Percentiles rank a stretch among this genome's conserved stretches.
Evolutionary conservation across 2,329 filamentous ascomycete genomes (phyloP).

Genomic region (Torrubiella hemipterigena): DNA sequence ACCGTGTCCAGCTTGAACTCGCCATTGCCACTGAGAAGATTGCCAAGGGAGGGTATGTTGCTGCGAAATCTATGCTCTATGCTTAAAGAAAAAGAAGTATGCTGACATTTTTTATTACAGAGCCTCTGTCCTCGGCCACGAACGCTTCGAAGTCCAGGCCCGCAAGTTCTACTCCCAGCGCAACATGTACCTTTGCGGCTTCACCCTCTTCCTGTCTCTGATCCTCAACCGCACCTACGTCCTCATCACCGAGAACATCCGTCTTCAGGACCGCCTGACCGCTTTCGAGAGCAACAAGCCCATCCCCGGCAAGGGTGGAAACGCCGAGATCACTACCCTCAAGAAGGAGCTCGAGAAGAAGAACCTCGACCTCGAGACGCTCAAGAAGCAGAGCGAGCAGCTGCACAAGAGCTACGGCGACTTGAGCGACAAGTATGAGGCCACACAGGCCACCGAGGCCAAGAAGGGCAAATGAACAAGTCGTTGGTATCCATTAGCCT

Average conservation of each 20-base stretch:
- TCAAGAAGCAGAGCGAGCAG: conserved; percentile 87
- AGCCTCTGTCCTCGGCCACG: conserved; percentile 69
- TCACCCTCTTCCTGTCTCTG: conserved; percentile 95
- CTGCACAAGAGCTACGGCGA: conserved; percentile 77
- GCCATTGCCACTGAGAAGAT: conserved; percentile 52
- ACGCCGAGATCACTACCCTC: conserved; percentile 61
- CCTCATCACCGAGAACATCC: conserved; percentile 86
- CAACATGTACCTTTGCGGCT: conserved; percentile 99
- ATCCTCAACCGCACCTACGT: conserved; percentile 99
- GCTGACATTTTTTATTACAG: conserved; percentile 13
- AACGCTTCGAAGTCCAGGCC: conserved; percentile 96
- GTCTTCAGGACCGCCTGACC: conserved; percentile 78
- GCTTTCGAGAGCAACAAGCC: conserved; percentile 60
- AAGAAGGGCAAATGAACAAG: conserved; percentile 50
- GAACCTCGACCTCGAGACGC: conserved; percentile 69
- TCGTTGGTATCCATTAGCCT: too few relatives aligned
- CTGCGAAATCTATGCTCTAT: neutral
- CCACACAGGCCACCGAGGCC: conserved; percentile 36
- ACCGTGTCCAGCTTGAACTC: conserved; percentile 88
- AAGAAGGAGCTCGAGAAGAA: conserved; percentile 64
- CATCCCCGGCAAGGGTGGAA: conserved; percentile 58
- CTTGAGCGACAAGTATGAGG: conserved; percentile 69
- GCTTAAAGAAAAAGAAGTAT: neutral
- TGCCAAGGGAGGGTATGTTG: conserved; percentile 33
- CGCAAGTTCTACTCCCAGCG: conserved; percentile 99